These are phyloP conservation scores for Wolfiporia cocos DNA, from an alignment of 1,284 basidiomycete genomes.

Conservation along the genomic window DNA sequence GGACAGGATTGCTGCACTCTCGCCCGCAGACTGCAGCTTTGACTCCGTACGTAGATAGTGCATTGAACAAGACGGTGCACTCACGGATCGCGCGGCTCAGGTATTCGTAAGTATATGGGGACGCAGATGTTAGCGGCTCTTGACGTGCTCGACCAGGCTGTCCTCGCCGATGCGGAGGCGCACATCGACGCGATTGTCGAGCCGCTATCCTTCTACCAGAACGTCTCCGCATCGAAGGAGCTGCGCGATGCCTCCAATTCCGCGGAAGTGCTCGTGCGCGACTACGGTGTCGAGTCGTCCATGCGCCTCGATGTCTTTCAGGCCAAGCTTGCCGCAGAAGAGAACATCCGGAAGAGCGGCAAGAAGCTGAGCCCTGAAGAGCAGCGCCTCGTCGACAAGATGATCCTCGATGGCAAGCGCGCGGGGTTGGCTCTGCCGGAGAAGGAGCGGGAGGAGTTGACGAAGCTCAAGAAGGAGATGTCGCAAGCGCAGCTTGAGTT, in stretches of 20 bases:
- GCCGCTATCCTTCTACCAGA: constrained; percentile 72
- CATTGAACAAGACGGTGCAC: background rate
- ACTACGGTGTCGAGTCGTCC: constrained; percentile 63
- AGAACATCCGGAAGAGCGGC: constrained; percentile 55
- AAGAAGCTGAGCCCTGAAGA: constrained; percentile 59
- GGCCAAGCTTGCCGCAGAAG: constrained; percentile 62
- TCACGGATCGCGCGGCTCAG: constrained; percentile 1
- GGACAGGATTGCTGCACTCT: constrained; percentile 60
- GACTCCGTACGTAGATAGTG: constrained; percentile 38
- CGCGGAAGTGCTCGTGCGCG: constrained; percentile 60
- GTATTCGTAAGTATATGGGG: constrained; percentile 19
- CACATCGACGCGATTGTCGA: constrained; percentile 44
- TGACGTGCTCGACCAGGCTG: background rate
- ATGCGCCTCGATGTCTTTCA: constrained; percentile 77
- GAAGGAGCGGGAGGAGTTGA: constrained; percentile 51
- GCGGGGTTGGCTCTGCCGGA: constrained; percentile 70
- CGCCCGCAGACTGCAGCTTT: constrained; percentile 50
- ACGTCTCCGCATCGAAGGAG: constrained; percentile 65
- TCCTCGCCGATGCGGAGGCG: constrained; percentile 45
- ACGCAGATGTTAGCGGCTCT: background rate
- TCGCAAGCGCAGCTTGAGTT: constrained; percentile 70
- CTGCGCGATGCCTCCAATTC: constrained; percentile 72
- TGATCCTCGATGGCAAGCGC: constrained; percentile 70
- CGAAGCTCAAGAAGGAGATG: constrained; percentile 59
- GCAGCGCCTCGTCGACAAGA: constrained; percentile 67